A percentile compares a stretch with the other conserved stretches of the same genome.
Evolutionary conservation across 2,329 filamentous ascomycete species (phyloP).

Genomic region (Exutisphaerella laricina): DNA sequence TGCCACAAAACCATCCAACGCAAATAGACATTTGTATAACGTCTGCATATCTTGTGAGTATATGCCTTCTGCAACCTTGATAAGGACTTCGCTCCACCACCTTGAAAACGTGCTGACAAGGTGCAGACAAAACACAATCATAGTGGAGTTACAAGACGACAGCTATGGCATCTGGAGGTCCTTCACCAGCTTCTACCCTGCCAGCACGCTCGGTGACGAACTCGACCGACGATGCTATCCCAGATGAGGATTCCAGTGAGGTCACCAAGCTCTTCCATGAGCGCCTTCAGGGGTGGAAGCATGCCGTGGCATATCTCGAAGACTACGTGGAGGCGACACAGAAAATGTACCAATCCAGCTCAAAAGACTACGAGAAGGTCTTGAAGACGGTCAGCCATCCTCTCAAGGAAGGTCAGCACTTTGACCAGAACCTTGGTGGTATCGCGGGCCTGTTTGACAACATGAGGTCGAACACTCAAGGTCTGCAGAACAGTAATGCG

Average conservation of each 20-base stretch:
- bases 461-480: slow-evolving; percentile 86
- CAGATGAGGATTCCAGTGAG: slow-evolving; percentile 47
- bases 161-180: slow-evolving; percentile 15
- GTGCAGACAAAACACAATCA: too few relatives aligned
- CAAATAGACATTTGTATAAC: too few relatives aligned
- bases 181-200: slow-evolving; percentile 21
- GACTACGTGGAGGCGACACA: slow-evolving; percentile 82
- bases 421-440: slow-evolving; percentile 82
- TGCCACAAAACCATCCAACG: too few relatives aligned
- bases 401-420: slow-evolving; percentile 84
- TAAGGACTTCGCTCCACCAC: too few relatives aligned
- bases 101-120: too few relatives aligned
- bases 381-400: slow-evolving; percentile 88
- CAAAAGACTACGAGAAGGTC: slow-evolving; percentile 93
- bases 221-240: slow-evolving; percentile 43
- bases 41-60: too few relatives aligned
- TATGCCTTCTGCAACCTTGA: too few relatives aligned
- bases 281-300: slow-evolving; percentile 91
- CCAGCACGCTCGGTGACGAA: slow-evolving; percentile 31
- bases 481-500: slow-evolving; percentile 77
- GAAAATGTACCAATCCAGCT: slow-evolving; percentile 75
- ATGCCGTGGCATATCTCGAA: slow-evolving; percentile 84
- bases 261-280: slow-evolving; percentile 66
- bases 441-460: slow-evolving; percentile 90
- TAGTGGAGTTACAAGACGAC: too few relatives aligned